Evolutionary conservation across 805 yeast species (phyloP).

Genomic region (Candida qinlingensis): DNA sequence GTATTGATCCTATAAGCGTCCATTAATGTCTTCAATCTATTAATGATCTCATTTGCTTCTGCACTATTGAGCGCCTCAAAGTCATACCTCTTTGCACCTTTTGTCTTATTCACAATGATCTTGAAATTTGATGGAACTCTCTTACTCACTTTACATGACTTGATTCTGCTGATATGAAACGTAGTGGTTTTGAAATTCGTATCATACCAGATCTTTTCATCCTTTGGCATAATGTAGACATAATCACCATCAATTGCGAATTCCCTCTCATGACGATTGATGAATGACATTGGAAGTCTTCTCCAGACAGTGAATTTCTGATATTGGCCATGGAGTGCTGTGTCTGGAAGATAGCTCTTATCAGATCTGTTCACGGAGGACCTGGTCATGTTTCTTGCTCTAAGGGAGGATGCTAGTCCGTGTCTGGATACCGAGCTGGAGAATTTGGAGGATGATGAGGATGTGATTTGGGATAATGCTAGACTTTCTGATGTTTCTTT

Average conservation of each 20-base stretch:
- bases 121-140: conserved; percentile 78
- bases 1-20: conserved; percentile 45
- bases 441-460: conserved; percentile 1
- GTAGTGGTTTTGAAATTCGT: conserved; percentile 71
- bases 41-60: conserved; percentile 71
- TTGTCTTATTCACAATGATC: conserved; percentile 63
- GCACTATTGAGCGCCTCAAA: conserved; percentile 63
- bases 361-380: conserved; percentile 22
- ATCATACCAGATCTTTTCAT: conserved; percentile 70
- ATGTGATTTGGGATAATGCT: not conserved
- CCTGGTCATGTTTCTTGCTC: conserved; percentile 29
- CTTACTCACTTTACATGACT: conserved; percentile 67
- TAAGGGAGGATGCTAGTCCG: conserved; percentile 26
- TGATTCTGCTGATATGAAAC: conserved; percentile 76
- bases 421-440: conserved; percentile 11
- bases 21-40: conserved; percentile 55
- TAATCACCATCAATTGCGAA: conserved; percentile 93
- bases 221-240: conserved; percentile 81
- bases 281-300: conserved; percentile 79
- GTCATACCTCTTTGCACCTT: conserved; percentile 77
- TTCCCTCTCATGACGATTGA: conserved; percentile 74
- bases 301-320: conserved; percentile 86
- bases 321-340: conserved; percentile 36
- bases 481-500: not conserved
- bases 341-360: conserved; percentile 16